Percentiles rank a stretch among this genome's conserved stretches.
These are phyloP conservation scores for Penicillium oxalicum DNA, from an alignment of 2,329 filamentous ascomycete species.

Conservation along the genomic window DNA sequence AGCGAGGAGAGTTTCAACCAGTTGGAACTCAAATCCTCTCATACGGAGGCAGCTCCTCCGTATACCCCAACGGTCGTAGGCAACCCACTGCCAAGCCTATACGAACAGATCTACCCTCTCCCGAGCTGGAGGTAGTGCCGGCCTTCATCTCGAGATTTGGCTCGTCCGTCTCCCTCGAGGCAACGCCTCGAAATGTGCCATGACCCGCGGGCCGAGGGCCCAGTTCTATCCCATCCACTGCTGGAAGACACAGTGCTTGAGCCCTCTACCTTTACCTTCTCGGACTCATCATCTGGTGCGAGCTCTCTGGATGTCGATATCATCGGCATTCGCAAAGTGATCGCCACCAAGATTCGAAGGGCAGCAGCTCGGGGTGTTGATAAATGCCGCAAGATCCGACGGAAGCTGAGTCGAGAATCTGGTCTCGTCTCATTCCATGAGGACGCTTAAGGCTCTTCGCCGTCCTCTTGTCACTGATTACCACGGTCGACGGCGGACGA, in stretches of 20 bases:
- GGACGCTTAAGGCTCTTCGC: too few relatives aligned
- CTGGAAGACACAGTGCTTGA: constrained; percentile 1
- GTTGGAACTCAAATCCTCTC: not conserved
- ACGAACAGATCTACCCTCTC: constrained; percentile 1
- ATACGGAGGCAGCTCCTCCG: constrained; percentile 9
- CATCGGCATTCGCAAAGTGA: not conserved
- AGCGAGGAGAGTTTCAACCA: not conserved
- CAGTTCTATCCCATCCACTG: not conserved
- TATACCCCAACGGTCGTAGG: not conserved
- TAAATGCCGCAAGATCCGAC: constrained; percentile 1
- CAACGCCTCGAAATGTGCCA: not conserved
- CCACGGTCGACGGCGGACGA: too few relatives aligned
- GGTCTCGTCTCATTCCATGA: too few relatives aligned
- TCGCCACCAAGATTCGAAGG: not conserved
- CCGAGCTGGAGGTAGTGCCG: not conserved
- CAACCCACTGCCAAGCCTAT: constrained; percentile 2
- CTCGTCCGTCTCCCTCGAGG: not conserved
- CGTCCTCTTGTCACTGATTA: too few relatives aligned
- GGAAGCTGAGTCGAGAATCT: not conserved
- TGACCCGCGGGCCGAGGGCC: not conserved
- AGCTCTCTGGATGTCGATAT: not conserved
- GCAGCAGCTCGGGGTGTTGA: not conserved
- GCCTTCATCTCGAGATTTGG: not conserved
- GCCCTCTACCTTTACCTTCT: not conserved
- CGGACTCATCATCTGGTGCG: not conserved